phyloP scores from a whole-genome alignment of 805 yeast species.

The Kodamaea hsintzibuensis region DNA sequence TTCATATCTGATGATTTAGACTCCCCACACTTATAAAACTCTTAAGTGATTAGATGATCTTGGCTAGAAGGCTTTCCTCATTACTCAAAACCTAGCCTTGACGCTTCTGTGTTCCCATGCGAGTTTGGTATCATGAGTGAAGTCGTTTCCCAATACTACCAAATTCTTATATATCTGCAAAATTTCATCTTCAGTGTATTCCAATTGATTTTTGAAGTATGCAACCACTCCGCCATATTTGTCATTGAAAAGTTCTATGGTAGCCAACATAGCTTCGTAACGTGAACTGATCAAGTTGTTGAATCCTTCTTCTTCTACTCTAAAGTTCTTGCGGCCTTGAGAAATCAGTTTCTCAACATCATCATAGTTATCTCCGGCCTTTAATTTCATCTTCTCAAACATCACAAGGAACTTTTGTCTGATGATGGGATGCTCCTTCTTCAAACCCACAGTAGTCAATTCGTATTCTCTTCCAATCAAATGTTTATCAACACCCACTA shows the following conservation, averaged over 20 bases:
- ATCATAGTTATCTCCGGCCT: conserved; percentile 21
- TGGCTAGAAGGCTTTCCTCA: no score
- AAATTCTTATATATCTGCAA: conserved; percentile 27
- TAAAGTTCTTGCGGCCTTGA: conserved; percentile 44
- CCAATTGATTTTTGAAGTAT: conserved; percentile 48
- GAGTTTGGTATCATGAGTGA: not conserved
- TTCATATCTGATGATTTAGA: not conserved
- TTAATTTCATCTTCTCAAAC: conserved; percentile 30
- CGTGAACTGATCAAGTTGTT: conserved; percentile 60
- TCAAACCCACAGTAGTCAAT: conserved; percentile 64
- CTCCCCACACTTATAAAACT: not conserved
- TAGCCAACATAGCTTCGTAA: conserved; percentile 68
- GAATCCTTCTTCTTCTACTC: conserved; percentile 52
- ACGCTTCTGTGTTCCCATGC: conserved; percentile 10
- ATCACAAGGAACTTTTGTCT: conserved; percentile 34
- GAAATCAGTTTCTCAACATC: conserved; percentile 24
- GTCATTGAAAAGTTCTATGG: conserved; percentile 52
- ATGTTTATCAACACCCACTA: conserved; percentile 65
- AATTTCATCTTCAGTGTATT: conserved; percentile 48
- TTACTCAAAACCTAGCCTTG: conserved; percentile 5
- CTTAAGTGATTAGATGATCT: no score
- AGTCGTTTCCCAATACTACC: conserved; percentile 20
- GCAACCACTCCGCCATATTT: conserved; percentile 55
- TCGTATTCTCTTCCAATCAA: conserved; percentile 76
- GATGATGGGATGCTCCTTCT: conserved; percentile 46